A percentile compares a stretch with the other conserved stretches of the same genome.
phyloP scores from a whole-genome alignment of 2,329 filamentous ascomycete species.

The Hysterium pulicare region DNA sequence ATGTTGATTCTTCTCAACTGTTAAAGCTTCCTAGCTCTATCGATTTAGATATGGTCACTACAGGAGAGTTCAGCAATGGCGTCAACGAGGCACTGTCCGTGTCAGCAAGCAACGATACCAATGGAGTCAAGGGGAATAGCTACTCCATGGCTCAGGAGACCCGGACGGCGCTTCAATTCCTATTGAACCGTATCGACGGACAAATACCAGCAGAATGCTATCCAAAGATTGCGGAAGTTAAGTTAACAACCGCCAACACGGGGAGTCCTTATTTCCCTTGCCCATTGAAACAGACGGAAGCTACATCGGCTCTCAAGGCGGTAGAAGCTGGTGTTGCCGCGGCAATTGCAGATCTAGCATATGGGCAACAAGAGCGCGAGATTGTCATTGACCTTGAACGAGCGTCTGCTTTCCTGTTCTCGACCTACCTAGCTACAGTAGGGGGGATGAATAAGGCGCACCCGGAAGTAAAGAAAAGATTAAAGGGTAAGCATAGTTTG shows the following conservation, averaged over 20 bases:
- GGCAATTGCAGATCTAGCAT: slow-evolving; percentile 56
- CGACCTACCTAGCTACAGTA: slow-evolving; percentile 56
- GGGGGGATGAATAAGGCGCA: slow-evolving; percentile 46
- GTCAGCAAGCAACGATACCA: too few relatives aligned
- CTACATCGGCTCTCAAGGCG: slow-evolving; percentile 55
- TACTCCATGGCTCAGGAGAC: slow-evolving; percentile 35
- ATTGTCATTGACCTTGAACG: slow-evolving; percentile 54
- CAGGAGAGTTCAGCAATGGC: too few relatives aligned
- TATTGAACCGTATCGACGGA: slow-evolving; percentile 28
- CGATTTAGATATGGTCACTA: too few relatives aligned
- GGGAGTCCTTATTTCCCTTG: slow-evolving; percentile 40
- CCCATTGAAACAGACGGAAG: slow-evolving; percentile 53
- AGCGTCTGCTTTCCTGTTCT: slow-evolving; percentile 56
- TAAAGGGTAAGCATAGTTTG: slow-evolving; percentile 35
- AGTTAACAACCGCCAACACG: slow-evolving; percentile 36
- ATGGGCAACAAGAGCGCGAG: slow-evolving; percentile 40
- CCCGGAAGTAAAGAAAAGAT: slow-evolving; percentile 45
- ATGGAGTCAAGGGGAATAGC: slow-evolving; percentile 4
- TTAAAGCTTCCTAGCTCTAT: too few relatives aligned
- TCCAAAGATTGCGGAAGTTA: slow-evolving; percentile 24
- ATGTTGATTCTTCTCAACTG: too few relatives aligned
- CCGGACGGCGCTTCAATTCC: slow-evolving; percentile 26
- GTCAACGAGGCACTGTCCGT: too few relatives aligned
- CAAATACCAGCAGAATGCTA: slow-evolving; percentile 34
- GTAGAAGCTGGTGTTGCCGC: slow-evolving; percentile 59